Evolutionary conservation across 306 rosid genomes (phyloP).

Genomic region (Sesbania bispinosa): DNA sequence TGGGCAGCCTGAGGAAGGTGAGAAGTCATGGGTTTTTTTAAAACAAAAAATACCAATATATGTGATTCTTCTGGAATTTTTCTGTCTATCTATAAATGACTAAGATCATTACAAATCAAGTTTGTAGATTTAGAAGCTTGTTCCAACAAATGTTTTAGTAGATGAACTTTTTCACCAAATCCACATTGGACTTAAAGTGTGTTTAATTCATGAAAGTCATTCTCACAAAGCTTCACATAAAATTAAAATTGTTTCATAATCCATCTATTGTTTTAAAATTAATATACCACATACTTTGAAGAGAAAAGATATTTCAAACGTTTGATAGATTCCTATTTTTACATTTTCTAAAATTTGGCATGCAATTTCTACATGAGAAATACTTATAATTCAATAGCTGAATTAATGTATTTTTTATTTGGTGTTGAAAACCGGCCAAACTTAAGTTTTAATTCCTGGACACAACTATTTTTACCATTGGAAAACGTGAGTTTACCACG

Average conservation of each 20-base stretch:
- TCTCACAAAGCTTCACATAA: neutral
- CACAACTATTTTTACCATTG: no score
- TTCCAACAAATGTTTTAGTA: slow-evolving; percentile 3
- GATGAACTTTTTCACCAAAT: neutral
- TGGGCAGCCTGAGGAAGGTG: neutral
- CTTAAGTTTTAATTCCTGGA: no score
- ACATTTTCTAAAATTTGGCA: neutral
- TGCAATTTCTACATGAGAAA: neutral
- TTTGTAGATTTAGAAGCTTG: slow-evolving; percentile 6
- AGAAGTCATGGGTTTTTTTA: neutral
- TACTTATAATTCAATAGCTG: neutral
- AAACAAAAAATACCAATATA: neutral
- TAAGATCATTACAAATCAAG: neutral
- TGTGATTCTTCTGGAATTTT: neutral
- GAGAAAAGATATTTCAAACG: neutral
- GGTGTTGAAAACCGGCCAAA: no score
- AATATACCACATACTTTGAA: neutral
- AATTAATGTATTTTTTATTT: no score
- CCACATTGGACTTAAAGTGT: neutral
- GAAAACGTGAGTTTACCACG: no score
- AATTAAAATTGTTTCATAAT: neutral
- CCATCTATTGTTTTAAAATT: neutral
- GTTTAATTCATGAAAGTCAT: neutral
- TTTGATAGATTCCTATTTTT: neutral
- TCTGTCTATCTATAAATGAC: neutral